Evolutionary conservation across 176 grass and related monocot species (phyloP).

Genomic region (Oryza meridionalis): DNA sequence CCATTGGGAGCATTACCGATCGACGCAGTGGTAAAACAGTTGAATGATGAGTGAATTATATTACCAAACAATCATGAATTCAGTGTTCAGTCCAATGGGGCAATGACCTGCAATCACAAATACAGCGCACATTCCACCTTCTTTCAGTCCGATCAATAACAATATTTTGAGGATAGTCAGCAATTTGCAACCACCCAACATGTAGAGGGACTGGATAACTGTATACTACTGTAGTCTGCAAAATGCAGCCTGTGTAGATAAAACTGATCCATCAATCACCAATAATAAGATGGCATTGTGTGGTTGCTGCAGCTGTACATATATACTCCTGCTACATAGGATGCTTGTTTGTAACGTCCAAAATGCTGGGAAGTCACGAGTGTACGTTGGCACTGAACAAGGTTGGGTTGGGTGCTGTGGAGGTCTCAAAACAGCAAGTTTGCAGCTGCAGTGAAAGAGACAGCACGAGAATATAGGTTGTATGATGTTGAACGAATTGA

Average conservation of each 20-base stretch:
- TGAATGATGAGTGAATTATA: slow-evolving; percentile 50
- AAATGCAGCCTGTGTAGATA: slow-evolving; percentile 12
- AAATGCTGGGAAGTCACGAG: not conserved
- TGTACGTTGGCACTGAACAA: not conserved
- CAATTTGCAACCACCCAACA: not conserved
- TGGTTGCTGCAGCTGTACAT: not conserved
- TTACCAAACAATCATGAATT: not conserved
- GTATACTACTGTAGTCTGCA: not conserved
- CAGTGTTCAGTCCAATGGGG: not conserved
- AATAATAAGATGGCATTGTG: not conserved
- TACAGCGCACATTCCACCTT: not conserved
- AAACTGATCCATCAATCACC: not conserved
- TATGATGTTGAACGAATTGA: not conserved
- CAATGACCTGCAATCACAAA: not conserved
- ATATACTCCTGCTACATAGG: not conserved
- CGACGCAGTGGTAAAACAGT: slow-evolving; percentile 54
- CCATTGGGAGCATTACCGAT: slow-evolving; percentile 74
- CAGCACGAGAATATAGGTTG: not conserved
- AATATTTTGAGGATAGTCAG: not conserved
- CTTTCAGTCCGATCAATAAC: not conserved
- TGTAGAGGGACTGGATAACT: slow-evolving; percentile 26
- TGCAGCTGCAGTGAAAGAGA: not conserved
- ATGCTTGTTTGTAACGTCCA: not conserved
- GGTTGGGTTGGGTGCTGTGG: not conserved
- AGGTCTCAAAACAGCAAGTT: not conserved